These are phyloP conservation scores for Ulvella scutata DNA, from an alignment of 139 green algal species.

Conservation along the genomic window DNA sequence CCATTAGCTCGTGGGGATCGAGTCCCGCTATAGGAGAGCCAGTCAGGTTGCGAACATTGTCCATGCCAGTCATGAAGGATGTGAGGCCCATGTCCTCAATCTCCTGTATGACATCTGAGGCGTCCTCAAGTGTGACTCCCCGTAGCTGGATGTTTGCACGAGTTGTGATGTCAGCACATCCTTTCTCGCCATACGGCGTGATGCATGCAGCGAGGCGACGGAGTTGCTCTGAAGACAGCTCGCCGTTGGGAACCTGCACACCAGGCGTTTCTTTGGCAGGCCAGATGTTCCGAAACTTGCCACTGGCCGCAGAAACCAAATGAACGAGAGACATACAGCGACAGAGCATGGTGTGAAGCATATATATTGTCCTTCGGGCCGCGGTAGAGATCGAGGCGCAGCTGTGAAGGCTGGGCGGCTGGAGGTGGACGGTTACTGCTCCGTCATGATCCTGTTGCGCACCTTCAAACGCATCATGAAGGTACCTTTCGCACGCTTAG, in stretches of 20 bases:
- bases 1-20: slow-evolving; percentile 86
- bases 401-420: too few species aligned
- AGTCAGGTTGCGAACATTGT: slow-evolving; percentile 95
- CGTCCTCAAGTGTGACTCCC: slow-evolving; percentile 56
- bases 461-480: slow-evolving; percentile 98
- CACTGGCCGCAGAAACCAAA: slow-evolving; percentile 2
- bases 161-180: slow-evolving; percentile 94
- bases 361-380: too few species aligned
- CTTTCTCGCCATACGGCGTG: slow-evolving; percentile 60
- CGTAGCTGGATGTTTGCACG: slow-evolving; percentile 91
- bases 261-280: too few species aligned
- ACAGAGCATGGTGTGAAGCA: too few species aligned
- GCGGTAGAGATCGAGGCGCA: too few species aligned
- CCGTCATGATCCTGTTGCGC: neutral
- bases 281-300: too few species aligned
- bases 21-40: slow-evolving; percentile 63
- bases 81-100: slow-evolving; percentile 43
- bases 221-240: slow-evolving; percentile 63
- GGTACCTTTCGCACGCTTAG: slow-evolving; percentile 72
- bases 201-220: slow-evolving; percentile 49
- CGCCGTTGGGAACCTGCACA: slow-evolving; percentile 73
- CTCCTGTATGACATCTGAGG: slow-evolving; percentile 4
- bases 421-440: neutral
- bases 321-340: neutral
- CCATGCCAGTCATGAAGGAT: slow-evolving; percentile 81